Base-by-base conservation (phyloP, 805 yeast genomes). In the Nakazawaea wickerhamii region DNA sequence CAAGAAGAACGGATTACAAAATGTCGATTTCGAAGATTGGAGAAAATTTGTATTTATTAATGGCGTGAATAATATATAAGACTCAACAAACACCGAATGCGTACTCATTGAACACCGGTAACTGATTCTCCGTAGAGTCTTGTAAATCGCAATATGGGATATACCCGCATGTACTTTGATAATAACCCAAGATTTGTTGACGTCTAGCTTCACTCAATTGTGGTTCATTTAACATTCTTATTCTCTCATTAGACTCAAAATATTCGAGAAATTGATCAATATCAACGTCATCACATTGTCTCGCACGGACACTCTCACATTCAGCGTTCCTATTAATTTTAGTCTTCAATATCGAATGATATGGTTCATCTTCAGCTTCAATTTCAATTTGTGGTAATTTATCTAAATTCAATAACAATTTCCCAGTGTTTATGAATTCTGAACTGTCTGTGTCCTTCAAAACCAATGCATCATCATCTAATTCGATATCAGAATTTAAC, bases 281-380 rank as follows among this genome's bases (percentile, higher is more conserved):
- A 13, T 53, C 60, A 6, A 63, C 59, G 10, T 44, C 50, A 41
- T 63, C 68, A 40, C 66, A 60, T 11, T 49, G 42, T 9, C 45
- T 47, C 1, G 63, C 67, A 40, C 59, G 50, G 6, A 44, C 33
- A 1, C 43, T 49, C 43, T 65, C 70, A 14, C 47, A 48, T 18
- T 48, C 50, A 8, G 56, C 61, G 30, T 57, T 58, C n/a, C 38
- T 41, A 36, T 66, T 64, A 7, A 43, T 45, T 39, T 41, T 61
- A 6, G 53, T 47, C 36, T 64, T 66, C 21, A 66, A 48, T 14
- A 66, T 66, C 6, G 71, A 57, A 10, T 21, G 38, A n/a, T 7
- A 22, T 4, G n/a, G 15, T 15, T 22, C 35, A 1, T 5, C 22
- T 5, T 31, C 35, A 23, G 10, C 26, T 8, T 23, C 10, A 23